Evolutionary conservation across 176 grass and related monocot species (phyloP).

Genomic region (Olyra latifolia): DNA sequence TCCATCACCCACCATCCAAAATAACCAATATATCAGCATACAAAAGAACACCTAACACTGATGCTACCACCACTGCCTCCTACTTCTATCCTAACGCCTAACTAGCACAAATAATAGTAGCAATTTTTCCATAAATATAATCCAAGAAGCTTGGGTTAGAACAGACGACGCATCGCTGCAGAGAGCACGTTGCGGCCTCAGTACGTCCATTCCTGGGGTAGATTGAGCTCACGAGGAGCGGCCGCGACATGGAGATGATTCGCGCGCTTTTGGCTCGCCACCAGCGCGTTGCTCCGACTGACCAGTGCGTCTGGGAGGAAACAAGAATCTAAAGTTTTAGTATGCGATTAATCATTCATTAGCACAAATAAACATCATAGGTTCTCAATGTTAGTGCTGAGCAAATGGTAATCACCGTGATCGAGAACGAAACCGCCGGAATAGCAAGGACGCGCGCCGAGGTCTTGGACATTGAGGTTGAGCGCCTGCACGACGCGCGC

Average conservation of each 20-base stretch:
- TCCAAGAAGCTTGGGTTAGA: conserved; percentile 20
- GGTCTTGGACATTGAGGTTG: conserved; percentile 83
- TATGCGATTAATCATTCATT: neutral
- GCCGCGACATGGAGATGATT: neutral
- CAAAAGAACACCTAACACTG: conserved; percentile 61
- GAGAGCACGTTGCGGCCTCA: conserved; percentile 32
- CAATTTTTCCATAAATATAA: conserved; percentile 26
- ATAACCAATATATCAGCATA: conserved; percentile 61
- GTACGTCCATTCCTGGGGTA: conserved; percentile 89
- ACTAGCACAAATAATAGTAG: conserved; percentile 28
- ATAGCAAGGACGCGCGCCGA: conserved; percentile 56
- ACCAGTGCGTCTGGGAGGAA: conserved; percentile 52
- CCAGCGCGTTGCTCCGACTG: conserved; percentile 55
- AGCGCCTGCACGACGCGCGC: conserved; percentile 84
- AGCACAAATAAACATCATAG: neutral
- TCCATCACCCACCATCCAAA: conserved; percentile 39
- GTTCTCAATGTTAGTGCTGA: no score
- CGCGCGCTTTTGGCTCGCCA: conserved; percentile 32
- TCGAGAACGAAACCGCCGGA: conserved; percentile 63
- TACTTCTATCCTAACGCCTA: conserved; percentile 57
- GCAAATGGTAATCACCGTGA: conserved; percentile 28
- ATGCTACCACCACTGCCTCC: conserved; percentile 45
- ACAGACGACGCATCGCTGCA: conserved; percentile 13
- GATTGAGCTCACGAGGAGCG: conserved; percentile 30
- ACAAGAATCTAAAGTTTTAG: neutral